Base-by-base conservation (phyloP, 352 stramenopile species). In the Plasmopara viticola region DNA sequence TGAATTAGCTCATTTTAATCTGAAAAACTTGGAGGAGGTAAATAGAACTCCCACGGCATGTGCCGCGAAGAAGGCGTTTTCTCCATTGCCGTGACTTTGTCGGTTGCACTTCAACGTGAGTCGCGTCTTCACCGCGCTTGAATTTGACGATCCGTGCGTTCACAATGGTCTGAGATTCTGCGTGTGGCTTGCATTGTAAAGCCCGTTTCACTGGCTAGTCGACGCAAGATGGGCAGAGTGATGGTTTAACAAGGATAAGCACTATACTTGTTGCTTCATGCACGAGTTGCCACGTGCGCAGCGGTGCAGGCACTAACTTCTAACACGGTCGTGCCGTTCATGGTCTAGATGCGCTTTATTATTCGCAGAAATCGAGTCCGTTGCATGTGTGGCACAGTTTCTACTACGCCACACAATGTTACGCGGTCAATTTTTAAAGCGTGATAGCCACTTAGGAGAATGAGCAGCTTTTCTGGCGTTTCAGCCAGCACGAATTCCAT, bases 241-340 rank as follows among this genome's bases (percentile, higher is more conserved):
- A 90, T 52, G 13, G 74, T 56, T 35, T 84, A 75, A 30, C 72
- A 78, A 44, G 75, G 60, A 51, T 82, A 89, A 14, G 70, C 55
- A 44, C 74, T 77, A 49, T 87, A 90, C 60, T 90, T 88, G 74
- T 92, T 92, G 58, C 65, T 86, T 79, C 82, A 92, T 18, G 74
- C 63, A 51, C 89, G 78, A 4, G 76, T 90, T 48, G 68, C 79
- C 58, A 81, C 84, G 41, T 84, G 70, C 28, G 78, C 68, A 12
- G 70, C 70, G 1, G 73, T 71, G 46, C 80, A 90, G 28, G 70
- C 74, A 18, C 81, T 74, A 39, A 92, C 76, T 56, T 92, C 82
- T 8, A 92, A 58, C 29, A 92, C 18, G 25, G 74, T 83, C 20
- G 66, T 64, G 13, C 77, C 82, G 44, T 69, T 65, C 10, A 62